phyloP scores from a whole-genome alignment of 768 basidiomycete genomes.

The Dioszegia hungarica region DNA sequence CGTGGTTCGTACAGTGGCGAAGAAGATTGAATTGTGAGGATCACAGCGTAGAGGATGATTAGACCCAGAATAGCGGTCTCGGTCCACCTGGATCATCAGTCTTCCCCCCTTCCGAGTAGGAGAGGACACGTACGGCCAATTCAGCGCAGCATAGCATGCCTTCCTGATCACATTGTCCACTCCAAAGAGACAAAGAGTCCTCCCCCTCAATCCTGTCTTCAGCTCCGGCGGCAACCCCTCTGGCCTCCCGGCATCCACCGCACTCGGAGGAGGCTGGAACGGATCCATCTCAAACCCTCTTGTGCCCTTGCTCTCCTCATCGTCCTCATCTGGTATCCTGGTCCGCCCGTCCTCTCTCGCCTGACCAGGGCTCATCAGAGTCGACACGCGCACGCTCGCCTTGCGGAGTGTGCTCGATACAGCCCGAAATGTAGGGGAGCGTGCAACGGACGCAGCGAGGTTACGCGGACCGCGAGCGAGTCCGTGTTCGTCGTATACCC shows the following conservation, averaged over 20 bases:
- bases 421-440: constrained; percentile 27
- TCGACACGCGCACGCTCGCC: constrained; percentile 34
- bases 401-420: constrained; percentile 28
- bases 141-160: constrained; percentile 63
- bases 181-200: constrained; percentile 71
- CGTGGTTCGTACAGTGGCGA: constrained; percentile 52
- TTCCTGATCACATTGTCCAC: constrained; percentile 63
- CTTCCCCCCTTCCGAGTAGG: background rate
- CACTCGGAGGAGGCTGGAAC: background rate
- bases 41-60: constrained; percentile 75
- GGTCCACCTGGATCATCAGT: constrained; percentile 60
- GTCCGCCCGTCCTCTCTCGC: constrained; percentile 12
- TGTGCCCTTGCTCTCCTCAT: constrained; percentile 5
- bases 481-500: constrained; percentile 25
- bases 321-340: constrained; percentile 12
- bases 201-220: constrained; percentile 58
- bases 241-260: constrained; percentile 12
- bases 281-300: constrained; percentile 8
- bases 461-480: constrained; percentile 5
- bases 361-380: constrained; percentile 27
- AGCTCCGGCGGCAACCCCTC: constrained; percentile 33
- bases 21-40: constrained; percentile 75
- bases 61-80: constrained; percentile 77
- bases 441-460: constrained; percentile 10
- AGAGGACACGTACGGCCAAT: constrained; percentile 60